A percentile compares a stretch with the other conserved stretches of the same genome.
Conservation (phyloP, 2,329 filamentous ascomycete genomes). For the Cercospora sp. region DNA sequence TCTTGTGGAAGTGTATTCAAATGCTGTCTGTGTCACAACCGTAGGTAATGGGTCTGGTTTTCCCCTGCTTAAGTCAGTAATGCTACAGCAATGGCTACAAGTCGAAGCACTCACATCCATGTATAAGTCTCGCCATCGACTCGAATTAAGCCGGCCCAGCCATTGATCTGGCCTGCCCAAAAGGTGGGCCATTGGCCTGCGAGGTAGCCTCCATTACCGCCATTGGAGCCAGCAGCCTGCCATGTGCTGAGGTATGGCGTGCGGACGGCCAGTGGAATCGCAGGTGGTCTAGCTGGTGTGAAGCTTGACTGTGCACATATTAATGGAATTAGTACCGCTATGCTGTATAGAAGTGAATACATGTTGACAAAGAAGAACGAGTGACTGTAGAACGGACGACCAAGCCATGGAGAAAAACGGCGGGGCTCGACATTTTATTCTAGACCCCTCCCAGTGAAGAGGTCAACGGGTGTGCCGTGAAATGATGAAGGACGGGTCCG, state of each 20-base stretch:
- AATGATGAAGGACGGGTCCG: constrained; percentile 15
- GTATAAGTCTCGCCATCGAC: constrained; percentile 65
- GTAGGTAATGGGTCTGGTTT: constrained; percentile 48
- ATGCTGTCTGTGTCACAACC: constrained; percentile 60
- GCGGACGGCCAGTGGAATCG: constrained; percentile 70
- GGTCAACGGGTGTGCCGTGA: constrained; percentile 6
- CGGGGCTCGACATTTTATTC: constrained; percentile 10
- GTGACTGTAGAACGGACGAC: neutral
- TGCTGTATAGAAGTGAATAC: constrained; percentile 20
- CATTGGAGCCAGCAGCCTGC: constrained; percentile 60
- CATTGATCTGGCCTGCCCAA: constrained; percentile 59
- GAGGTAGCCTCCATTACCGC: constrained; percentile 65
- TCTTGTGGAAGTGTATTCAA: constrained; percentile 70
- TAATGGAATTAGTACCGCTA: constrained; percentile 21
- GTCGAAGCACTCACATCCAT: constrained; percentile 56
- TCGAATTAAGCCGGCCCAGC: constrained; percentile 68
- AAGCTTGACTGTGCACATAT: constrained; percentile 54
- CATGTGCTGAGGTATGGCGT: constrained; percentile 74
- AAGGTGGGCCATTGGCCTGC: constrained; percentile 69
- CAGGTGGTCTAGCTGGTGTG: constrained; percentile 63
- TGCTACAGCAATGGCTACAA: neutral
- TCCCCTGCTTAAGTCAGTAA: constrained; percentile 44
- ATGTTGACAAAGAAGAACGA: constrained; percentile 15
- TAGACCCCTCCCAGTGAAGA: neutral
- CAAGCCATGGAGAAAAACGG: neutral